These are phyloP conservation scores for Bretschneidera sinensis DNA, from an alignment of 345 rosid species.

Conservation along the genomic window DNA sequence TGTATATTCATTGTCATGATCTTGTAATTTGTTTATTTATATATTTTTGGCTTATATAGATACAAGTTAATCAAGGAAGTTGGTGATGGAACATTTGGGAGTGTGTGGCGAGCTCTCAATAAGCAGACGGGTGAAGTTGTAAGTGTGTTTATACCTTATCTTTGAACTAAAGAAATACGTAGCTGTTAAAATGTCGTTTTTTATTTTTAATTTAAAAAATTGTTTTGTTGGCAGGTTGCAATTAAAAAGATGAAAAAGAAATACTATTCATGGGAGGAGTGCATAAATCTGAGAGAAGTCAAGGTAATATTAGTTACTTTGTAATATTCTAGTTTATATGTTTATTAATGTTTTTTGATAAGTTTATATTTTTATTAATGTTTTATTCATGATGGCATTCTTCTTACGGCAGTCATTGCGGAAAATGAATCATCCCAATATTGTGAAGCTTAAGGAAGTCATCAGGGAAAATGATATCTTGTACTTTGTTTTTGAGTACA, in stretches of 20 bases:
- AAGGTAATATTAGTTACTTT: slow-evolving; percentile 44
- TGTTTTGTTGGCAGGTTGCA: slow-evolving; percentile 62
- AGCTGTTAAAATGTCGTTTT: not conserved
- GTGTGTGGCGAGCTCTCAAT: slow-evolving; percentile 80
- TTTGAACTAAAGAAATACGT: not conserved
- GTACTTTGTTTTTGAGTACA: slow-evolving; percentile 88
- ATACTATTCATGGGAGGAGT: slow-evolving; percentile 92
- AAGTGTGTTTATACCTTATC: slow-evolving; percentile 23
- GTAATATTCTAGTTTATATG: not conserved
- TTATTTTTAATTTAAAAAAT: too few species aligned
- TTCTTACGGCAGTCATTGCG: slow-evolving; percentile 57
- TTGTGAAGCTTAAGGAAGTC: slow-evolving; percentile 96
- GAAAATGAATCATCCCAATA: slow-evolving; percentile 88
- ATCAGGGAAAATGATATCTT: slow-evolving; percentile 82
- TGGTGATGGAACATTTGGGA: slow-evolving; percentile 97
- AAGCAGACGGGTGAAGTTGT: slow-evolving; percentile 89
- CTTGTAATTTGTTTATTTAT: not conserved
- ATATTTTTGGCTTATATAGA: slow-evolving; percentile 29
- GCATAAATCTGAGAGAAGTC: slow-evolving; percentile 89
- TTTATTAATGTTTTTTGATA: too few species aligned
- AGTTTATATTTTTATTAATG: not conserved
- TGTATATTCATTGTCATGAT: not conserved
- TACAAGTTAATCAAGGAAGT: slow-evolving; percentile 84
- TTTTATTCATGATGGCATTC: slow-evolving; percentile 2
- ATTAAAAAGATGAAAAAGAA: slow-evolving; percentile 95